Evolutionary conservation across 805 yeast genomes (phyloP), one percentile per base, ranked within the genome.

Genomic region (Jamesozyma lodderae): DNA sequence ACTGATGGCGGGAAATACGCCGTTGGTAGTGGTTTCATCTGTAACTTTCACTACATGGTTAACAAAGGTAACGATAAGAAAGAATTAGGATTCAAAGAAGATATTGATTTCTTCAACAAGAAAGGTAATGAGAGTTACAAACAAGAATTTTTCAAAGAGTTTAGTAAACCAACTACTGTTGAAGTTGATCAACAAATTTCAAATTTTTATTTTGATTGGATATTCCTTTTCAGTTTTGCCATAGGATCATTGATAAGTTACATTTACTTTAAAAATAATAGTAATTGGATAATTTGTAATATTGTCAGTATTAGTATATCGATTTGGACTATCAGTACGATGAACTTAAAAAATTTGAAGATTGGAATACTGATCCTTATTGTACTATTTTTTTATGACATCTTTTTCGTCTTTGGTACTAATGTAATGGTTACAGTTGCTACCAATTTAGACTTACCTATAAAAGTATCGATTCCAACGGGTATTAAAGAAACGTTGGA

Each of bases 351-450:
- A 14, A 68, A 64, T 31, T 71, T 77, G 49, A 64, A 59, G 36
- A 59, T 70, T 1, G 78, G 73, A 3, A 48, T 63, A 13, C 43
- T 72, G 9, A 49, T 77, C 24, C 57, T 80, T 18, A 41, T 47
- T 2, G 71, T 71, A 2, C 66, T 80, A 31, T 77, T 79, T 47
- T 45, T 72, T 29, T 80, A 79, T 53, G 87, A 80, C 52, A 66
- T 77, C 29, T 77, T 70, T 52, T 80, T 80, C 59, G 87, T 80
- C 1, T 81, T 78, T 55, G 73, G 70, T 4, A 68, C 82, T 0
- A 66, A 69, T 24, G 63, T 77, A 4, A 80, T 80, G 87, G 62
- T 68, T 27, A 64, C 73, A 1, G 86, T 79, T 15, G 86, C 85
- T 6, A 66, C 68, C 2, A 44, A 37, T 16, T 47, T 79, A 17